Evolutionary conservation across 176 grass and related monocot genomes (phyloP).

Genomic region (Tillandsia fasciculata): DNA sequence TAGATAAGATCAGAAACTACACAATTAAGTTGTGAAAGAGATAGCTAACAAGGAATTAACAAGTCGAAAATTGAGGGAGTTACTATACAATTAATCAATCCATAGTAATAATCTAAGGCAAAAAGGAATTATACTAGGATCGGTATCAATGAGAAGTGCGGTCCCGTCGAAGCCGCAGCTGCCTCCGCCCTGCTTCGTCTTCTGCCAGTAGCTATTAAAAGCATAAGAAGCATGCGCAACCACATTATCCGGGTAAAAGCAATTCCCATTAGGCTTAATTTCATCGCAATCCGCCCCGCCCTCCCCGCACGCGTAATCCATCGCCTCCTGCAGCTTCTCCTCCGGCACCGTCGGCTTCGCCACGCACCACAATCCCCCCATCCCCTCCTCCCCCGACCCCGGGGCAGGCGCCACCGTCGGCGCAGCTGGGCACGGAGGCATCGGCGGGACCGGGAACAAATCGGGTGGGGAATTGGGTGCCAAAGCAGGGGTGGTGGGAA

Average conservation of each 20-base stretch:
- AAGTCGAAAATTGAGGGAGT: too few relatives aligned
- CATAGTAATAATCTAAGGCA: not conserved
- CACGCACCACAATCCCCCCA: constrained; percentile 27
- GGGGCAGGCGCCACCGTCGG: constrained; percentile 14
- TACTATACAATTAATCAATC: too few relatives aligned
- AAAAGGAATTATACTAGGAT: constrained; percentile 29
- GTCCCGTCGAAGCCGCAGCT: constrained; percentile 34
- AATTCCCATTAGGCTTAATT: constrained; percentile 24
- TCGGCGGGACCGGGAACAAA: not conserved
- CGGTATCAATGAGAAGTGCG: constrained; percentile 32
- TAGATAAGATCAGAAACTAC: too few relatives aligned
- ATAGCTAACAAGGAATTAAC: too few relatives aligned
- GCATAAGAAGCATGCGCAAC: constrained; percentile 31
- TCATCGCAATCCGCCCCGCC: constrained; percentile 30
- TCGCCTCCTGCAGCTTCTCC: constrained; percentile 38
- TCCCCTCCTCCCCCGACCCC: constrained; percentile 6
- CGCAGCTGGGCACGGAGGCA: constrained; percentile 8
- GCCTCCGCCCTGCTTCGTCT: constrained; percentile 25
- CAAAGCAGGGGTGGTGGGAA: constrained; percentile 18
- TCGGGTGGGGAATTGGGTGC: constrained; percentile 19
- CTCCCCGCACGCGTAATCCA: constrained; percentile 38
- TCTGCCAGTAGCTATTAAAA: constrained; percentile 45
- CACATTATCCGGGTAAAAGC: constrained; percentile 29
- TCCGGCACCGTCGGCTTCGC: constrained; percentile 31
- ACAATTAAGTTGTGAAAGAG: too few relatives aligned